Base-by-base conservation (phyloP, 768 basidiomycete genomes). In the Serendipita sp. region DNA sequence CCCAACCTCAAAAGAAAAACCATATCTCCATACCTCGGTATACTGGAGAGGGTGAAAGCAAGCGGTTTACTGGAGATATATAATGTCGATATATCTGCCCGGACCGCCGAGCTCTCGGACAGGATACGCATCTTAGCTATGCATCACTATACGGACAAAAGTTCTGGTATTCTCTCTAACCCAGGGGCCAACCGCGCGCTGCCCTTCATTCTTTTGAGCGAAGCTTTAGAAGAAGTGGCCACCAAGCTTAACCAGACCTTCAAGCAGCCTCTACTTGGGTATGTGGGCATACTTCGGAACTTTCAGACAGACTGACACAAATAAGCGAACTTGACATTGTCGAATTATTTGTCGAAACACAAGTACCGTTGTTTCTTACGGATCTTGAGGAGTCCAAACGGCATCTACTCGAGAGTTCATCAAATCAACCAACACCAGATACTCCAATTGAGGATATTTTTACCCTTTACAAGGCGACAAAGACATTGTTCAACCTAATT, bases 361-460 rank as follows among this genome's bases (percentile, higher is more conserved):
- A 78, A 20, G 74, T 89, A 3, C 89, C 90, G 4, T 75, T 81
- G 62, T 81, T 84, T 67, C 69, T 90, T 5, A 72, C 73, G 26
- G 90, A 90, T 34, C 67, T 93, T 26, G 81, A 86, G 65, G 76
- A 74, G 43, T 83, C 84, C 9, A 83, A 85, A 68, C 85, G 86
- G 71, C 81, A 82, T 30, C 73, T 92, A 3, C 82, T 88, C 64
- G 88, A 90, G 69, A 85, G 86, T 11, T 90, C 88, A 5, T 85
- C 83, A 82, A 90, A 88, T 68, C 87, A 86, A 2, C 88, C 90
- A 1, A 89, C 86, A 5, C 90, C 90, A 3, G 88, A 89, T 65
- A 81, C 92, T 2, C 88, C 86, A 0, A 91, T 94, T 53, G 86
- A 90, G 66, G 92, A 97, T 70, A 83, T 94, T 28, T 94, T 96